Conservation (phyloP, 129 eudicot genomes). For the Artemisia argyi region DNA sequence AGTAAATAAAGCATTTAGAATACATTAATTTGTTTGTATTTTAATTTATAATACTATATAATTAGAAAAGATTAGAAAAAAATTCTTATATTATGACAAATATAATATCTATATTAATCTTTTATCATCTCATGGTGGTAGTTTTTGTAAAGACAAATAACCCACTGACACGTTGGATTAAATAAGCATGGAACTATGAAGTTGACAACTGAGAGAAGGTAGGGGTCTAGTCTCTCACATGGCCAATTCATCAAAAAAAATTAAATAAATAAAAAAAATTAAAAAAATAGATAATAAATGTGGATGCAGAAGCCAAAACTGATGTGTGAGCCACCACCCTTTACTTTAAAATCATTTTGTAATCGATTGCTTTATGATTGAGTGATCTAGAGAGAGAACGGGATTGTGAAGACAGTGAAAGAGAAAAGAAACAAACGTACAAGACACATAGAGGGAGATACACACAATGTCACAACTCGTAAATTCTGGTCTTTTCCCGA, state of each 20-base stretch:
- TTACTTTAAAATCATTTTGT: slow-evolving; percentile 39
- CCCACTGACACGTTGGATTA: slow-evolving; percentile 17
- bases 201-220: slow-evolving; percentile 30
- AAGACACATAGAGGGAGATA: background rate
- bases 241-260: slow-evolving; percentile 56
- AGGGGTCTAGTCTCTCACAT: slow-evolving; percentile 24
- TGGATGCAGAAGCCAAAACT: slow-evolving; percentile 24
- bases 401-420: too few relatives aligned
- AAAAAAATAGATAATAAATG: slow-evolving; percentile 31
- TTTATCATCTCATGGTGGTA: too few relatives aligned
- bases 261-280: slow-evolving; percentile 31
- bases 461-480: too few relatives aligned
- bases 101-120: too few relatives aligned
- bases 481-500: too few relatives aligned
- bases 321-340: slow-evolving; percentile 30
- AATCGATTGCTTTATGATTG: slow-evolving; percentile 83
- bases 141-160: slow-evolving; percentile 7
- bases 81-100: too few relatives aligned
- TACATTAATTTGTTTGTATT: too few relatives aligned
- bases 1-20: too few relatives aligned
- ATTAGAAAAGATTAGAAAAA: too few relatives aligned
- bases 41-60: too few relatives aligned
- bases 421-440: background rate
- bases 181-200: slow-evolving; percentile 17
- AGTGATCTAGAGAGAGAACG: slow-evolving; percentile 16